Conservation (phyloP, 805 yeast genomes). For the Zygosaccharomyces bailii region DNA sequence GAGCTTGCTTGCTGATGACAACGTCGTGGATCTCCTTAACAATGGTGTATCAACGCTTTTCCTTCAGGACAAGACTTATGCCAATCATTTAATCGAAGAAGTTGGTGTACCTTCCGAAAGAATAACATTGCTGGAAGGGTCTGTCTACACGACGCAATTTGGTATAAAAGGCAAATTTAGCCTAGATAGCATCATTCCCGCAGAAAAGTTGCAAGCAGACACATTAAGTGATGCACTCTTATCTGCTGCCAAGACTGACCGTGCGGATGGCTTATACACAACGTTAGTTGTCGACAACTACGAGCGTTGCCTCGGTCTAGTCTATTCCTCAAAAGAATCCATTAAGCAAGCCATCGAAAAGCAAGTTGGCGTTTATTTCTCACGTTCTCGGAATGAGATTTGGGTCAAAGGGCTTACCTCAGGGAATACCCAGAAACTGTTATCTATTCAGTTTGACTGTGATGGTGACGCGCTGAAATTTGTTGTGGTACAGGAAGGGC, state of each 20-base stretch:
- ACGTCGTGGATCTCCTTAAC: constrained; percentile 54
- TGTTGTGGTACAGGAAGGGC: constrained; percentile 76
- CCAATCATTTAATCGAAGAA: constrained; percentile 33
- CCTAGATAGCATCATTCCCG: constrained; percentile 12
- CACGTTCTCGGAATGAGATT: constrained; percentile 79
- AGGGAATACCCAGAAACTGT: constrained; percentile 86
- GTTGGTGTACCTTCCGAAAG: constrained; percentile 54
- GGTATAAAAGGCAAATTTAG: constrained; percentile 15
- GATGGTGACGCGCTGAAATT: constrained; percentile 90
- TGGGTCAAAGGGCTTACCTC: constrained; percentile 97
- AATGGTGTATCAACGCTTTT: constrained; percentile 53
- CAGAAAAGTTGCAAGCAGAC: constrained; percentile 18
- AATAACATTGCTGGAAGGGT: constrained; percentile 35
- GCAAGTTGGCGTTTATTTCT: constrained; percentile 87
- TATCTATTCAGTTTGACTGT: constrained; percentile 73
- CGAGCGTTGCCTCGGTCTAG: constrained; percentile 79
- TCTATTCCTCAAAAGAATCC: constrained; percentile 82
- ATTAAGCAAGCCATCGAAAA: constrained; percentile 77
- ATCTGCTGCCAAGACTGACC: constrained; percentile 65
- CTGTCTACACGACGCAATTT: constrained; percentile 21
- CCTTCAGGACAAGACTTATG: constrained; percentile 32
- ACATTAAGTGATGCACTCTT: constrained; percentile 35
- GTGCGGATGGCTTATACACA: constrained; percentile 80
- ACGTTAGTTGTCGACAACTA: constrained; percentile 72
- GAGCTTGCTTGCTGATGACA: constrained; percentile 36